Conservation (phyloP, 352 stramenopile species). For the Phytophthora podocarpi region DNA sequence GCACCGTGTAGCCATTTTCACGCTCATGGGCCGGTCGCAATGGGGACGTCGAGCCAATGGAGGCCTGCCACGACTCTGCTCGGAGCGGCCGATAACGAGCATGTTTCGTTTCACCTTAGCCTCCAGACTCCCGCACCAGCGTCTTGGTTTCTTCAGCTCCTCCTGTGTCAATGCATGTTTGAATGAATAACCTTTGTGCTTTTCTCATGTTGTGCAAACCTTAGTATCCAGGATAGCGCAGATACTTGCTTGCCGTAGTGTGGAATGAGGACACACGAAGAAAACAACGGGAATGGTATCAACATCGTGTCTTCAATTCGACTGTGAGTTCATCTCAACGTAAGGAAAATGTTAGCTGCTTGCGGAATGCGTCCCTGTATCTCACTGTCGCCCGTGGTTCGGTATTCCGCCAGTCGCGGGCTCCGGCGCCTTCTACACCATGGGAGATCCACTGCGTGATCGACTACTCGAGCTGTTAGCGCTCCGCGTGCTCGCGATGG, state of each 20-base stretch:
- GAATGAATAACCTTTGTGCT: background rate
- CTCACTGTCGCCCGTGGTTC: too few relatives aligned
- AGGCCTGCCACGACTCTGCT: conserved; percentile 7
- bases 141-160: conserved; percentile 43
- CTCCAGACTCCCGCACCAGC: conserved; percentile 54
- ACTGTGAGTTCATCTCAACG: too few relatives aligned
- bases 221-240: conserved; percentile 62
- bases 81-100: too few relatives aligned
- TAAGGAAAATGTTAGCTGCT: too few relatives aligned
- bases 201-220: conserved; percentile 43
- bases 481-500: conserved; percentile 26
- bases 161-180: conserved; percentile 46
- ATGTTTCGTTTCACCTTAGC: conserved; percentile 53
- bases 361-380: too few relatives aligned
- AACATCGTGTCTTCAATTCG: too few relatives aligned
- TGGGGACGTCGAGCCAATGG: conserved; percentile 8
- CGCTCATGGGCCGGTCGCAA: background rate
- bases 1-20: conserved; percentile 9
- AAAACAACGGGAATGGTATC: too few relatives aligned
- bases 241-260: conserved; percentile 86
- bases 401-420: too few relatives aligned
- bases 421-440: conserved; percentile 7
- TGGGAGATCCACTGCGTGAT: conserved; percentile 7
- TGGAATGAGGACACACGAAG: conserved; percentile 87
- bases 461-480: conserved; percentile 19